Base-by-base conservation (phyloP, 225 moss, liverwort and hornwort genomes). In the Physcomitrellopsis africana region DNA sequence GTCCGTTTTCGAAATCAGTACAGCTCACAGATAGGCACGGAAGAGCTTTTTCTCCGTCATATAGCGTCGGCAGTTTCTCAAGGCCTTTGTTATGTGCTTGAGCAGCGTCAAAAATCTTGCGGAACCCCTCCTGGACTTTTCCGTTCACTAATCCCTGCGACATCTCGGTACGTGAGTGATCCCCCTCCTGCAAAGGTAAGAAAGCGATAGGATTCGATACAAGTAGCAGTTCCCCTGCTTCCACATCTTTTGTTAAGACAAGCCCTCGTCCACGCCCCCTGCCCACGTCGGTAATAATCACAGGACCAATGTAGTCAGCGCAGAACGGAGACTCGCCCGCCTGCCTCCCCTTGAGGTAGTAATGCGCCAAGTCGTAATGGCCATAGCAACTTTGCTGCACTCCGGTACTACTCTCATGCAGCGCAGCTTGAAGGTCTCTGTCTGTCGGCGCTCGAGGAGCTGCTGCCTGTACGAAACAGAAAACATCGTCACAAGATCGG, bases 161-260 rank as follows among this genome's bases (percentile, higher is more conserved):
- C 29, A 69, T 52, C 45, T 84, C 86, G 57, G 54, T 75, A 11
- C 77, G 78, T 54, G 56, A 65, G 32, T 80, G 70, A 15, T 82
- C 60, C 66, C 73, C 64, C 24, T 75, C 78, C 67, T 80, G 79
- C 65, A 80, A 68, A 52, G 88, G 66, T 59, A 84, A 66, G 70
- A 80, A 84, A 42, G 70, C 94, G 54, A 96, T 84, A 32, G 96
- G 94, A 47, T 94, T 94, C 12, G 94, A 90, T 1, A 92, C 96
- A 17, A 96, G 77, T 8, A 94, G 77, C 43, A 94, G 77, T 41
- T 91, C 94, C 32, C 96, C 96, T 20, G 84, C 92, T 57, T 88
- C 88, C 37, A 94, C 94, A 82, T 90, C 80, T 67, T 79, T 92
- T 0, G 89, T 86, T 37, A 92, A 42, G 19, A 92, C 79, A 13